Conservation (phyloP, 495 filamentous ascomycete genomes). For the Xylaria acuta region DNA sequence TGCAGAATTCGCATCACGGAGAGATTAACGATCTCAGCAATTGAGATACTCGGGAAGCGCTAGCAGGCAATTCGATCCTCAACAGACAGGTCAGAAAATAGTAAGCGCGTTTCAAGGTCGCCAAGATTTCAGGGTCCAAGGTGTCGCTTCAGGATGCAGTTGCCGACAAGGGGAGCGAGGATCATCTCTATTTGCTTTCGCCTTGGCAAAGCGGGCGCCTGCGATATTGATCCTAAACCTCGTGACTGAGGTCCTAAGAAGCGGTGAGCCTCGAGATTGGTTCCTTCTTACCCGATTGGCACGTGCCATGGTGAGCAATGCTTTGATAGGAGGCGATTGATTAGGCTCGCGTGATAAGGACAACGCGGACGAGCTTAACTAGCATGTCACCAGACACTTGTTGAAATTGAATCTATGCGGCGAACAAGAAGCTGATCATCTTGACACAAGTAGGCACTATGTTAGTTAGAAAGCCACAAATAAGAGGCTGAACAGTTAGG, state of each 20-base stretch:
- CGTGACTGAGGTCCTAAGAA: conserved; percentile 16
- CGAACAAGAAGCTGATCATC: neutral
- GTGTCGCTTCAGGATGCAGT: conserved; percentile 17
- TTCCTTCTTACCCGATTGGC: neutral
- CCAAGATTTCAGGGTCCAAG: conserved; percentile 23
- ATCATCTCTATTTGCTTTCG: conserved; percentile 17
- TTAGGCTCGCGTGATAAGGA: conserved; percentile 8
- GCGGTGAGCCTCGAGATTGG: conserved; percentile 23
- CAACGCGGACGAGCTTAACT: neutral
- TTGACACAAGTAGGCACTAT: neutral
- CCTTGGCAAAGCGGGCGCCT: conserved; percentile 23
- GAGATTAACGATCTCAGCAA: neutral
- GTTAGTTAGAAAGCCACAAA: conserved; percentile 12
- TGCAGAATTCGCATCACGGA: neutral
- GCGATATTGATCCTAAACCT: neutral
- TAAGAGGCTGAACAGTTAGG: conserved; percentile 15
- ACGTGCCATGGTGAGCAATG: conserved; percentile 6
- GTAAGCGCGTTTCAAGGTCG: conserved; percentile 16
- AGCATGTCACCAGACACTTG: neutral
- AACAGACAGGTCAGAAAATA: neutral
- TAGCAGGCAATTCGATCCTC: conserved; percentile 6
- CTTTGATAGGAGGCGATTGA: neutral
- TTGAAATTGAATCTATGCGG: neutral
- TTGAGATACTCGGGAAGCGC: conserved; percentile 10
- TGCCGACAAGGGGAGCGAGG: neutral